Evolutionary conservation across 129 eudicot genomes (phyloP).

Genomic region (Pseudognaphalium luteoalbum): DNA sequence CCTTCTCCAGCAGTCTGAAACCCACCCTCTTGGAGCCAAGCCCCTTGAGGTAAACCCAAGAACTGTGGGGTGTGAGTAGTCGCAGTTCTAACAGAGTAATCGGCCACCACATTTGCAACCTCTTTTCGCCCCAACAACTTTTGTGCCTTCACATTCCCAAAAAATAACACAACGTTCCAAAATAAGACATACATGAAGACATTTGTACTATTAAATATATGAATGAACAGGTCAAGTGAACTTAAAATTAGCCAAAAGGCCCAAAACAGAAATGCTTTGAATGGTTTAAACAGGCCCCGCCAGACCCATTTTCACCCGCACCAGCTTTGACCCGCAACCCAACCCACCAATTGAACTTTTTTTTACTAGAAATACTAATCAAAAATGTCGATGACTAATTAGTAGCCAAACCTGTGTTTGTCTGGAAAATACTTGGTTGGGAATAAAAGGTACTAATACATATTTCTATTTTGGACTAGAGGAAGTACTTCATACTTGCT

Average conservation of each 20-base stretch:
- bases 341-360: background rate
- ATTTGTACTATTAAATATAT: background rate
- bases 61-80: slow-evolving; percentile 96
- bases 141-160: slow-evolving; percentile 54
- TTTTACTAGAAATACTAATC: background rate
- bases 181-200: background rate
- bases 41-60: slow-evolving; percentile 92
- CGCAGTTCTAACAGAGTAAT: slow-evolving; percentile 82
- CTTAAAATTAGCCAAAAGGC: no score
- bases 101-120: slow-evolving; percentile 79
- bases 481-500: background rate
- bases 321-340: background rate
- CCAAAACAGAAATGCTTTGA: slow-evolving; percentile 1
- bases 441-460: background rate
- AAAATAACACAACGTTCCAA: background rate
- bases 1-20: slow-evolving; percentile 88
- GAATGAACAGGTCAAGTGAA: background rate
- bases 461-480: background rate
- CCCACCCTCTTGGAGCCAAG: slow-evolving; percentile 93
- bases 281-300: background rate
- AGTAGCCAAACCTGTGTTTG: background rate
- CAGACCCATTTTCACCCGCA: background rate
- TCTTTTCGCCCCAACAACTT: slow-evolving; percentile 70
- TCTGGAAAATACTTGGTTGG: background rate
- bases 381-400: background rate